Evolutionary conservation across 257 asterid species (phyloP).

Genomic region (Nicotiana obtusifolia): DNA sequence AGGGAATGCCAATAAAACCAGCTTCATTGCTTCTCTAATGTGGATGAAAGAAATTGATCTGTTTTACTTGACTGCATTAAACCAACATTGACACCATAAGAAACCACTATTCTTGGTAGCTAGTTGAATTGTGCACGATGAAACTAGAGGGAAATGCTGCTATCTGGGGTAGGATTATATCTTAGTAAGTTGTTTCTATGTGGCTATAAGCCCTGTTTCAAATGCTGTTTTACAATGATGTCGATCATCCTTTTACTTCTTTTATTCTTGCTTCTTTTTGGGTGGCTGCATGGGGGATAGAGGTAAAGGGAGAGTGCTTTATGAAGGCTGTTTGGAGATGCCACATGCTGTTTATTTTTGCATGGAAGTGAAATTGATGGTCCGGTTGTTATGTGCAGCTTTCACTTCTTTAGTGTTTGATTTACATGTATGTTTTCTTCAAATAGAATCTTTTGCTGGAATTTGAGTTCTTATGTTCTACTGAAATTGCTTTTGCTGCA

Average conservation of each 20-base stretch:
- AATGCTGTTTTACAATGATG: neutral
- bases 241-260: neutral
- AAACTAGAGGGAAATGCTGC: neutral
- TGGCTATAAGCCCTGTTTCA: neutral
- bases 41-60: neutral
- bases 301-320: neutral
- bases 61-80: neutral
- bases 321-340: neutral
- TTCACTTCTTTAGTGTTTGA: neutral
- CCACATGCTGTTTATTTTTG: neutral
- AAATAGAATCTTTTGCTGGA: neutral
- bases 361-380: neutral
- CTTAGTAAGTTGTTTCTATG: neutral
- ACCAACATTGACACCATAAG: neutral
- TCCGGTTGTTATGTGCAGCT: conserved; percentile 1
- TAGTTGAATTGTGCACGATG: neutral
- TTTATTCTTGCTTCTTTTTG: neutral
- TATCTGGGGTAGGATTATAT: neutral
- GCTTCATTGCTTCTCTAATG: neutral
- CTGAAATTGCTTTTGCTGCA: conserved; percentile 27
- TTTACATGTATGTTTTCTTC: neutral
- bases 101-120: no score
- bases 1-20: neutral
- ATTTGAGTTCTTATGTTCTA: neutral
- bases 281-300: neutral